Conservation (phyloP, 768 basidiomycete genomes). For the Tricholoma flavovirens region DNA sequence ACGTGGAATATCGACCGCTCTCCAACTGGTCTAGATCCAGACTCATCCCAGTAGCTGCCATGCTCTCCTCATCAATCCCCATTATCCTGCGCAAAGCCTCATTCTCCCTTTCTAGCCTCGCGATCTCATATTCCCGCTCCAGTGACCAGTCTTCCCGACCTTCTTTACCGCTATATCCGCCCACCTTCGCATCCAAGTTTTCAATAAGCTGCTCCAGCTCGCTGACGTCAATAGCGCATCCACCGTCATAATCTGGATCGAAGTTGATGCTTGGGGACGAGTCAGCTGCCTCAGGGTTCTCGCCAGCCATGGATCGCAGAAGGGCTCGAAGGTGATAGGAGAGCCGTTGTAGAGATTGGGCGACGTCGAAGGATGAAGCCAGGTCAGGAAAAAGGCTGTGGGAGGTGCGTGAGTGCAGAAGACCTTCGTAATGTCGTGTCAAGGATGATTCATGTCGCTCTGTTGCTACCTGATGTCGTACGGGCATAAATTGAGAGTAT, state of each 20-base stretch:
- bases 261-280: conserved; percentile 19
- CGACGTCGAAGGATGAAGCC: conserved; percentile 50
- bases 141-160: conserved; percentile 74
- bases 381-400: conserved; percentile 52
- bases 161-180: conserved; percentile 27
- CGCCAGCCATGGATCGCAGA: conserved; percentile 63
- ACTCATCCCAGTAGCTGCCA: conserved; percentile 47
- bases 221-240: conserved; percentile 27
- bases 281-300: conserved; percentile 45
- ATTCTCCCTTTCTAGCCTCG: conserved; percentile 80
- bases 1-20: conserved; percentile 32
- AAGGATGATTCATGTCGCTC: conserved; percentile 86
- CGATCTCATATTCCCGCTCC: conserved; percentile 84
- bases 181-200: conserved; percentile 30
- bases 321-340: conserved; percentile 66
- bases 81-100: conserved; percentile 67
- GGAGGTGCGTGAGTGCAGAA: conserved; percentile 63
- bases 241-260: conserved; percentile 33
- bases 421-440: conserved; percentile 83
- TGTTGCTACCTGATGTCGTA: conserved; percentile 63
- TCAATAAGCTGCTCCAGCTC: conserved; percentile 40
- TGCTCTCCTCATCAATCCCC: conserved; percentile 58
- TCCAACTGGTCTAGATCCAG: conserved; percentile 45
- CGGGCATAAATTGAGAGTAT: neutral
- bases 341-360: conserved; percentile 67